Percentiles rank a stretch among this genome's conserved stretches.
Conservation (phyloP, 345 rosid genomes). For the Durio zibethinus region DNA sequence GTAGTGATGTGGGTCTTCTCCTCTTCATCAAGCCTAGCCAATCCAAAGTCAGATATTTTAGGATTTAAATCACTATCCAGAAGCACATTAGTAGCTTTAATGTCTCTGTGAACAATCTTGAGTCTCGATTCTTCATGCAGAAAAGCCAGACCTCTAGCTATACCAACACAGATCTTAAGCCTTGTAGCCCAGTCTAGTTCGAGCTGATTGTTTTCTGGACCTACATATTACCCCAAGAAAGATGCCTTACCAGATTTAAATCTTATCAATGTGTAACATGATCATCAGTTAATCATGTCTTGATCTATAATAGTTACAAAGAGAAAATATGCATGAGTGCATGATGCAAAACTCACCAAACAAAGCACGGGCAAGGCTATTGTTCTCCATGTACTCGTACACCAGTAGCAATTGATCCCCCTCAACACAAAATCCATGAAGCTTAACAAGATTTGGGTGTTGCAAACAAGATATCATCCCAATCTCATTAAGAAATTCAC, state of each 20-base stretch:
- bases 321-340: not conserved
- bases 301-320: not conserved
- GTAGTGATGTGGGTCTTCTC: conserved; percentile 57
- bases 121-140: conserved; percentile 61
- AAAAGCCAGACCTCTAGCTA: conserved; percentile 57
- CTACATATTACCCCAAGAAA: conserved; percentile 22
- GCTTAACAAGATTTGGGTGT: conserved; percentile 54
- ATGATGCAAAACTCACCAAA: conserved; percentile 26
- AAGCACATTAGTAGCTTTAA: conserved; percentile 57
- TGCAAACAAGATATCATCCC: conserved; percentile 59
- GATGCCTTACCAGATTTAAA: not conserved
- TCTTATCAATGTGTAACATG: not conserved
- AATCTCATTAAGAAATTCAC: conserved; percentile 53
- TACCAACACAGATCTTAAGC: conserved; percentile 43
- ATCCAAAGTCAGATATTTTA: conserved; percentile 63
- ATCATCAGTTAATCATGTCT: not conserved
- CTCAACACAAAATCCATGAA: conserved; percentile 55
- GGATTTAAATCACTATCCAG: conserved; percentile 46
- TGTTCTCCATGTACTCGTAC: conserved; percentile 59
- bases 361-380: conserved; percentile 49
- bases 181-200: conserved; percentile 52
- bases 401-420: conserved; percentile 50
- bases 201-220: conserved; percentile 31
- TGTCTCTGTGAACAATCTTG: conserved; percentile 62
- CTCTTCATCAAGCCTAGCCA: conserved; percentile 57